These are phyloP conservation scores for Fusarium penzigii DNA, from an alignment of 2,329 filamentous ascomycete genomes.

Conservation along the genomic window DNA sequence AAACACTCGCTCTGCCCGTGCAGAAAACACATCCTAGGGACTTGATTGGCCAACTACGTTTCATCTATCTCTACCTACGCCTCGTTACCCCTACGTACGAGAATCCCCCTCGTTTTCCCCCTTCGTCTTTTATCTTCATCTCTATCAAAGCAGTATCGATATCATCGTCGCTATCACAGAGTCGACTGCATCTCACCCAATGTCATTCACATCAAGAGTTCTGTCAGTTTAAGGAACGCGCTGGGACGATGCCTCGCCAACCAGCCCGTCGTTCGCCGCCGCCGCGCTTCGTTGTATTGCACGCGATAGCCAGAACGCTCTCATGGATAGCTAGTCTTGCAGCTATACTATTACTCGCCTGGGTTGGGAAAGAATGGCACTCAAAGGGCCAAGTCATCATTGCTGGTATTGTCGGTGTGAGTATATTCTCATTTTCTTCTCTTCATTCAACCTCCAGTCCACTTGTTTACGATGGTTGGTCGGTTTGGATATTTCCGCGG, in stretches of 20 bases:
- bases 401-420: constrained; percentile 35
- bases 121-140: neutral
- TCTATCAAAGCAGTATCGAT: too few relatives aligned
- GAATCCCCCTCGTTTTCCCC: neutral
- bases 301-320: constrained; percentile 29
- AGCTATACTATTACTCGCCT: constrained; percentile 34
- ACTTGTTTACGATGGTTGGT: neutral
- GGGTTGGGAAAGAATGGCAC: constrained; percentile 35
- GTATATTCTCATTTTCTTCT: constrained; percentile 7
- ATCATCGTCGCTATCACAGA: too few relatives aligned
- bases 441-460: neutral
- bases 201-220: too few relatives aligned
- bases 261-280: constrained; percentile 16
- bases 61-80: neutral
- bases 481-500: too few relatives aligned
- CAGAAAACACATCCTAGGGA: neutral
- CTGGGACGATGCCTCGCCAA: neutral
- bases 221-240: too few relatives aligned
- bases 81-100: neutral
- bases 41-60: neutral
- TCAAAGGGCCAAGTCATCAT: constrained; percentile 30
- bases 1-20: neutral
- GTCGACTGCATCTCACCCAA: too few relatives aligned
- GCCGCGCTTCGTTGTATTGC: constrained; percentile 16
- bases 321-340: constrained; percentile 36